Evolutionary conservation across 129 eudicot genomes (phyloP).

Genomic region (Heracleum sosnowskyi): DNA sequence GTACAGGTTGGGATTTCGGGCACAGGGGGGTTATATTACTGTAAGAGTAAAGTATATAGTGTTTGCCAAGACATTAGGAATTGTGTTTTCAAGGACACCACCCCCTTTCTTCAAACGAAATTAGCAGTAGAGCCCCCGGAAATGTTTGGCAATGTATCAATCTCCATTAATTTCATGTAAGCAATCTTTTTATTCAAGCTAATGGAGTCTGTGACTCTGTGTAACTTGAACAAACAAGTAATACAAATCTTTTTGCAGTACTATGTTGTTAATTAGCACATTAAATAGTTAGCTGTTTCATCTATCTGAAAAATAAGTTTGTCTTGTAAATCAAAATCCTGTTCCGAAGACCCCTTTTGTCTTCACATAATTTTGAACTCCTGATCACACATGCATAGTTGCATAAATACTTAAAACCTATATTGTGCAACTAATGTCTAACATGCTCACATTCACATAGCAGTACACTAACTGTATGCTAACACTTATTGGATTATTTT

Average conservation of each 20-base stretch:
- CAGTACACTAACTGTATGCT: not conserved
- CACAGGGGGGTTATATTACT: not conserved
- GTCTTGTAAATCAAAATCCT: not conserved
- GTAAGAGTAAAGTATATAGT: not conserved
- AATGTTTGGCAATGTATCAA: not conserved
- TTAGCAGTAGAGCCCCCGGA: not conserved
- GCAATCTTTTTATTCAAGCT: not conserved
- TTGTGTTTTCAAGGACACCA: not conserved
- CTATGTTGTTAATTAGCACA: not conserved
- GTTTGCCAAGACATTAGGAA: not conserved
- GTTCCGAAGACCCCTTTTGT: not conserved
- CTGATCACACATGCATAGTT: not conserved
- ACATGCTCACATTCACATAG: not conserved
- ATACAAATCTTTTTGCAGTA: not conserved
- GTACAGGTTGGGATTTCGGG: not conserved
- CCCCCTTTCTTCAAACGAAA: not conserved
- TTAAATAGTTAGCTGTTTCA: too few relatives aligned
- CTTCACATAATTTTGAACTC: not conserved
- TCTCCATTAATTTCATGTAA: not conserved
- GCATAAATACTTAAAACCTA: not conserved
- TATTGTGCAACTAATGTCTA: not conserved
- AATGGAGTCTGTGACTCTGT: not conserved
- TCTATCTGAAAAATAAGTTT: not conserved
- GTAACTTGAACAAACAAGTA: not conserved
- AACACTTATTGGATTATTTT: not conserved